Conservation (phyloP, 306 rosid species). For the Cotoneaster glaucophyllus region DNA sequence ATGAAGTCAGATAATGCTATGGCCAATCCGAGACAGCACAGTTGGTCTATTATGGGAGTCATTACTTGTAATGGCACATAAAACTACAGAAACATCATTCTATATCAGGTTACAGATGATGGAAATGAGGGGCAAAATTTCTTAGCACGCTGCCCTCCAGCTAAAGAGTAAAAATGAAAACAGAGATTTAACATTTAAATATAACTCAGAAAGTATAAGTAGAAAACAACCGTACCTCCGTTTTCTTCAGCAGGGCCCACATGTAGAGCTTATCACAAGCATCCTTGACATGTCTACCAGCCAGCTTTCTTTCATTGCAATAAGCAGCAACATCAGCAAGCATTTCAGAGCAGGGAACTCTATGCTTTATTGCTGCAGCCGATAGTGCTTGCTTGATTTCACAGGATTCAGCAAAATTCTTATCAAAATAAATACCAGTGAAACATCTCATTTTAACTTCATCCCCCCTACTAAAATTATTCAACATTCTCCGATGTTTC, state of each 20-base stretch:
- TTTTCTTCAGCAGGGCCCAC: slow-evolving; percentile 69
- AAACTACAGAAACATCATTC: background rate
- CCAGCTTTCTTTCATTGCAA: slow-evolving; percentile 77
- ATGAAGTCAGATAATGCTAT: background rate
- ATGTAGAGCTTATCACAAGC: slow-evolving; percentile 70
- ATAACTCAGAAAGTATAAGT: background rate
- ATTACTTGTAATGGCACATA: background rate
- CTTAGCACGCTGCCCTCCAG: background rate
- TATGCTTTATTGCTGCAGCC: slow-evolving; percentile 60
- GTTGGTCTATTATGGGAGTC: background rate
- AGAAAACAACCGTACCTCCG: slow-evolving; percentile 35
- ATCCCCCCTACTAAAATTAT: slow-evolving; percentile 22
- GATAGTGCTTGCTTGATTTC: slow-evolving; percentile 58
- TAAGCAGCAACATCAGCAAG: slow-evolving; percentile 55
- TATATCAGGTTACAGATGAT: background rate
- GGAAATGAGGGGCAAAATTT: background rate
- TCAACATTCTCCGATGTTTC: slow-evolving; percentile 32
- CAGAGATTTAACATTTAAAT: no score
- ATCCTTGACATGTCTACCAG: slow-evolving; percentile 65
- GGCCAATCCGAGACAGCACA: background rate
- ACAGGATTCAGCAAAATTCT: slow-evolving; percentile 57
- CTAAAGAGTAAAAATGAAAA: background rate
- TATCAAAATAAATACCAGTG: slow-evolving; percentile 60
- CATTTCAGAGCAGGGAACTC: slow-evolving; percentile 43
- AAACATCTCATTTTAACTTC: slow-evolving; percentile 43